Evolutionary conservation across 495 filamentous ascomycete genomes (phyloP), one percentile per base, ranked within the genome.

Genomic region (Thermochaetoides thermophila): DNA sequence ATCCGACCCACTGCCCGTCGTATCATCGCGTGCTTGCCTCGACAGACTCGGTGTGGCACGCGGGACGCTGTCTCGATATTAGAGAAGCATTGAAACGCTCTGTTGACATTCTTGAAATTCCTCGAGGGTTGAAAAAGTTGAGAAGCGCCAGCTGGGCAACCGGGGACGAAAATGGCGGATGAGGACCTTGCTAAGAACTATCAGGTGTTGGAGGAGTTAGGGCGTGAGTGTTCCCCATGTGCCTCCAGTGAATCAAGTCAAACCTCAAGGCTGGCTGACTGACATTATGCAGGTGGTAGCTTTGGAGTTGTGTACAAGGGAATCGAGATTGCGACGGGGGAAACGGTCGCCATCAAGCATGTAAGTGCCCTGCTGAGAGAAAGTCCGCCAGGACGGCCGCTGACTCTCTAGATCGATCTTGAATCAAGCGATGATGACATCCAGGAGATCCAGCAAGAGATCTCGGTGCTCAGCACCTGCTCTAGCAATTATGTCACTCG

Each of bases 371-470:
- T 11, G 21, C 11, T 3, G 5, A 4, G 1, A 1, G 7, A 20
- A 1, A 7, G 3, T 2, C 14, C 5, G 6, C 4, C 2, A 5
- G 9, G 9, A 13, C 26, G 6, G 7, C 9, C 14, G 10, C 31
- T 39, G 14, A 34, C 10, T 10, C 9, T 29, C 38, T 46, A 94
- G 81, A 97, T 97, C 55, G 89, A 97, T 61, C 79, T 97, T 44
- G 89, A 97, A 55, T 91, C 85, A 26, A 93, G 80, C 56, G 89
- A 92, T 53, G 89, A 97, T 56, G 89, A 97, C 51, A 91, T 97
- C 26, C 76, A 85, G 53, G 89, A 97, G 45, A 96, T 97, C 39
- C 87, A 96, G 42, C 84, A 92, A 50, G 89, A 97, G 57, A 97
- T 97, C 46, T 79, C 84, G 17, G 84, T 96, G 19, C 71, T 97